phyloP scores from a whole-genome alignment of 2,329 filamentous ascomycete species.

The Drechmeria coniospora region DNA sequence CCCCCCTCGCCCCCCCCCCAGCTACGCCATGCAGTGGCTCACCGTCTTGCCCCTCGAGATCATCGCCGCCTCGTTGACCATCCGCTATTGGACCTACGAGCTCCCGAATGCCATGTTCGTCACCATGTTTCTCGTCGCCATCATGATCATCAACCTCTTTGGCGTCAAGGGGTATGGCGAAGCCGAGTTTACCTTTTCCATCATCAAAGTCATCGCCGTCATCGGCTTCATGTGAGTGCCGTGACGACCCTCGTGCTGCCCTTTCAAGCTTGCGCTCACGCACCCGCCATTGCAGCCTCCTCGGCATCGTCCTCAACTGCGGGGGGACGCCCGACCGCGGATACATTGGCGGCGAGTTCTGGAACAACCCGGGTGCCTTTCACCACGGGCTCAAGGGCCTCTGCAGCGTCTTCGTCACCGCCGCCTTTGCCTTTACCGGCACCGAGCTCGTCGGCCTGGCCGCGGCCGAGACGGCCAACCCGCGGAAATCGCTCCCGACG shows the following conservation, averaged over 20 bases:
- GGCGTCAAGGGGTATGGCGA: slow-evolving; percentile 82
- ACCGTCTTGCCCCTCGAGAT: slow-evolving; percentile 72
- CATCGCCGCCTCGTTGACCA: slow-evolving; percentile 71
- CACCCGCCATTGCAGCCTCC: slow-evolving; percentile 46
- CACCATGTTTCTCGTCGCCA: slow-evolving; percentile 60
- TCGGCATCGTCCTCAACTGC: slow-evolving; percentile 74
- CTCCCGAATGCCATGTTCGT: slow-evolving; percentile 64
- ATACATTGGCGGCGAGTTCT: slow-evolving; percentile 70
- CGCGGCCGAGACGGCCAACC: slow-evolving; percentile 65
- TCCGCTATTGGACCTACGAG: slow-evolving; percentile 59
- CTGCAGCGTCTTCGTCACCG: slow-evolving; percentile 62
- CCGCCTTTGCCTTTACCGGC: slow-evolving; percentile 61
- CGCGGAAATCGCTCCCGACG: slow-evolving; percentile 65
- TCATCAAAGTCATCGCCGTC: slow-evolving; percentile 73
- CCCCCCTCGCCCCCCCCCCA: too few relatives aligned
- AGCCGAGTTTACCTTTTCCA: slow-evolving; percentile 74
- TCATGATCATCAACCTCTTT: slow-evolving; percentile 73
- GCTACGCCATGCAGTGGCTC: slow-evolving; percentile 79
- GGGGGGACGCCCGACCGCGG: slow-evolving; percentile 58
- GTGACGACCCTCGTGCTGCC: background rate
- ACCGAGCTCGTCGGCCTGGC: slow-evolving; percentile 65
- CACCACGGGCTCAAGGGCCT: slow-evolving; percentile 74
- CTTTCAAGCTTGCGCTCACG: background rate
- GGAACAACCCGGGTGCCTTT: slow-evolving; percentile 69
- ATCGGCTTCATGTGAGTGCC: slow-evolving; percentile 67